Conservation (phyloP, 2,329 filamentous ascomycete species). For the Aspergillus caelatus region DNA sequence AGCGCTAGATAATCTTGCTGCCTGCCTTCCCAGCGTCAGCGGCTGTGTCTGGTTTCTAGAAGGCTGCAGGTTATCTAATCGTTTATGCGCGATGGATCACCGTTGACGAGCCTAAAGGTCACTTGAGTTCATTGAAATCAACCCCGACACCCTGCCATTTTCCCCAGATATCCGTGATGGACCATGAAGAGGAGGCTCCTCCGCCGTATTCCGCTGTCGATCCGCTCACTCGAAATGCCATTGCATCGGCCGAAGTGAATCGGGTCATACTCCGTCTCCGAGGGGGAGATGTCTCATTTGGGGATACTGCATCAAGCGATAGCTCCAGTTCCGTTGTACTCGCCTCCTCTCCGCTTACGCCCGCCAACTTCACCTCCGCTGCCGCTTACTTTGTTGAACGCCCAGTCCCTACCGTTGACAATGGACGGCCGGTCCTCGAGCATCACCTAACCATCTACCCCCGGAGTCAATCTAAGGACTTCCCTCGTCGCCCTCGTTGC, state of each 20-base stretch:
- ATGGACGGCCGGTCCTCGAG: slow-evolving; percentile 30
- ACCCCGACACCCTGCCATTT: neutral
- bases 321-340: slow-evolving; percentile 21
- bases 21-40: slow-evolving; percentile 24
- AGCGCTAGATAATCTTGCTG: slow-evolving; percentile 33
- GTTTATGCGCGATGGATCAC: slow-evolving; percentile 21
- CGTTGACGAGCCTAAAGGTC: slow-evolving; percentile 12
- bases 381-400: slow-evolving; percentile 44
- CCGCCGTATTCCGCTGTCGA: slow-evolving; percentile 47
- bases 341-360: slow-evolving; percentile 20
- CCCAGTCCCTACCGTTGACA: slow-evolving; percentile 27
- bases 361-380: slow-evolving; percentile 39
- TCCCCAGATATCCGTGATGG: slow-evolving; percentile 28
- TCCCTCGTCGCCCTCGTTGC: slow-evolving; percentile 45
- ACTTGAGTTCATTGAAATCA: slow-evolving; percentile 2
- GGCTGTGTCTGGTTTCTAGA: slow-evolving; percentile 12
- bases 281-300: slow-evolving; percentile 22
- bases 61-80: slow-evolving; percentile 9
- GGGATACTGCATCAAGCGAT: slow-evolving; percentile 16
- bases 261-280: slow-evolving; percentile 22
- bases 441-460: slow-evolving; percentile 46
- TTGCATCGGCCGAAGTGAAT: slow-evolving; percentile 16
- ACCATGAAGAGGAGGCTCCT: slow-evolving; percentile 43
- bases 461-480: slow-evolving; percentile 45
- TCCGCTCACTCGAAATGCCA: slow-evolving; percentile 31